Conservation (phyloP, 345 rosid species). For the Bruguiera sexangula region DNA sequence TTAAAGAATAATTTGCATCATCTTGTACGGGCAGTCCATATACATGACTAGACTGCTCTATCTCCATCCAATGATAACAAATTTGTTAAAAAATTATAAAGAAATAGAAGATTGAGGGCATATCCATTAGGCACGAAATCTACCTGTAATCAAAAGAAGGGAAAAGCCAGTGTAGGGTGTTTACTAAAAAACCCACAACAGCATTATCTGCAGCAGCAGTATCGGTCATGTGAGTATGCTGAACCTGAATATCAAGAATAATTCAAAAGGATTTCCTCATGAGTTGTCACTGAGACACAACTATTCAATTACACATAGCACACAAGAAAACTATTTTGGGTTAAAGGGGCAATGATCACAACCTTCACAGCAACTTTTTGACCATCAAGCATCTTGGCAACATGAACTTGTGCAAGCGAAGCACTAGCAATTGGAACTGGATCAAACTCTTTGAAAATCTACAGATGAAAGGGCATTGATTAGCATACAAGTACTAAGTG, state of each 20-base stretch:
- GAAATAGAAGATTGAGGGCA: background rate
- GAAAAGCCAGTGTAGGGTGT: slow-evolving; percentile 71
- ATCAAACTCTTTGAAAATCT: slow-evolving; percentile 80
- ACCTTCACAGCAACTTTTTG: slow-evolving; percentile 95
- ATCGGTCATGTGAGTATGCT: slow-evolving; percentile 90
- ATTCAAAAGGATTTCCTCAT: slow-evolving; percentile 7
- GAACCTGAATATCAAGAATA: slow-evolving; percentile 59
- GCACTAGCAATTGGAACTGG: slow-evolving; percentile 96
- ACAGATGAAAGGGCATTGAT: slow-evolving; percentile 16
- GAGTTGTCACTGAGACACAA: background rate
- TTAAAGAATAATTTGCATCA: slow-evolving; percentile 2
- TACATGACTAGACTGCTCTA: background rate
- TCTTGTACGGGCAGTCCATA: background rate
- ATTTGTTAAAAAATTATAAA: background rate
- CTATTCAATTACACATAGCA: slow-evolving; percentile 9
- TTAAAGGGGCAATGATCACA: slow-evolving; percentile 17
- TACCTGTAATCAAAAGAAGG: slow-evolving; percentile 96
- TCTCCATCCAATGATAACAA: background rate
- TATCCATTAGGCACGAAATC: slow-evolving; percentile 5
- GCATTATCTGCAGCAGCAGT: slow-evolving; percentile 92
- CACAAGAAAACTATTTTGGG: slow-evolving; percentile 10
- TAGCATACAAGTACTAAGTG: background rate
- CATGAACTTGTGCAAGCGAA: slow-evolving; percentile 99
- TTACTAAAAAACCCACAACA: slow-evolving; percentile 68
- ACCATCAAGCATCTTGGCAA: slow-evolving; percentile 68